Evolutionary conservation across 2,329 filamentous ascomycete species (phyloP).

Genomic region (Fusarium torreyae): DNA sequence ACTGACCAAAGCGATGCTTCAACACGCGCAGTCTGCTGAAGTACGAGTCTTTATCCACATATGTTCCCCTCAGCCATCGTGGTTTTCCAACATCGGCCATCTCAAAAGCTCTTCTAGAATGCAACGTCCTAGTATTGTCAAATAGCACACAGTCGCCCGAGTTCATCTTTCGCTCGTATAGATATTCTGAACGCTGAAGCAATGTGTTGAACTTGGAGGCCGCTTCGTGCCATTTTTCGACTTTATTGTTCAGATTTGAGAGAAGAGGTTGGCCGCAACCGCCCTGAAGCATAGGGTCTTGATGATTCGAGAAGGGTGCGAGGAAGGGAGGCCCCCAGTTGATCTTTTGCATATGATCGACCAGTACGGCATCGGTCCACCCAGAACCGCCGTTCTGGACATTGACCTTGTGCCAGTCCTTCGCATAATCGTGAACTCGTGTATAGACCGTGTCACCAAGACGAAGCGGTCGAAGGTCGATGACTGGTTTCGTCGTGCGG

Average conservation of each 20-base stretch:
- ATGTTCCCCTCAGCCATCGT: no score
- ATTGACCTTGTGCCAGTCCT: neutral
- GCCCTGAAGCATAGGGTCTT: neutral
- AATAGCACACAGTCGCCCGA: neutral
- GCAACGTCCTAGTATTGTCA: neutral
- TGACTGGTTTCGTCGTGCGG: constrained; percentile 20
- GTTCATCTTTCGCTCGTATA: neutral
- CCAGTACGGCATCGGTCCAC: neutral
- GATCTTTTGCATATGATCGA: constrained; percentile 14
- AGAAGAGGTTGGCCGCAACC: neutral
- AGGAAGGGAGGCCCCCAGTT: constrained; percentile 15
- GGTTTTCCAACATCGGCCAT: neutral
- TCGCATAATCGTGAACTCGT: neutral
- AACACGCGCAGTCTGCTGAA: no score
- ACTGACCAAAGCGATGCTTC: no score
- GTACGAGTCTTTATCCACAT: no score
- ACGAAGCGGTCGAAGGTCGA: constrained; percentile 4
- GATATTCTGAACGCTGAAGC: neutral
- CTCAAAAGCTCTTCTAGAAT: neutral
- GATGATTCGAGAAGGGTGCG: constrained; percentile 12
- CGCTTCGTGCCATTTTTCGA: neutral
- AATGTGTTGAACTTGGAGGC: neutral
- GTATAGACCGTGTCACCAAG: constrained; percentile 3
- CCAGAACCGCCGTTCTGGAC: neutral
- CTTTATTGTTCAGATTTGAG: neutral